Percentiles rank a stretch among this genome's conserved stretches.
Evolutionary conservation across 495 filamentous ascomycete genomes (phyloP).

Genomic region (Xylaria cubensis): DNA sequence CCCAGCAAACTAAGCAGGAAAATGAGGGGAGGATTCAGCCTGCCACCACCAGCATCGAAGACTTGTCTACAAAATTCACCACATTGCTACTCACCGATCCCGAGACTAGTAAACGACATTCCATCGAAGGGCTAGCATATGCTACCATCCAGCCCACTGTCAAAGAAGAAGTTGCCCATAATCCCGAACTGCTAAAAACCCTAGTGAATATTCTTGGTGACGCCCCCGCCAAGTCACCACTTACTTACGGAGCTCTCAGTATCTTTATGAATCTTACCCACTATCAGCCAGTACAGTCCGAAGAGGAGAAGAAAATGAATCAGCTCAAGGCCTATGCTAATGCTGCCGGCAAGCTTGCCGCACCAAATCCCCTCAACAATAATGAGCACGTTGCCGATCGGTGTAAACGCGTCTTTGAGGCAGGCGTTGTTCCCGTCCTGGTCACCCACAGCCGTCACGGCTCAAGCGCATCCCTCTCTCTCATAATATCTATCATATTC

Average conservation of each 20-base stretch:
- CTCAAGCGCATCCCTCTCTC: constrained; percentile 67
- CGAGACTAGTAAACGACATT: constrained; percentile 63
- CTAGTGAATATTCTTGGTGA: constrained; percentile 70
- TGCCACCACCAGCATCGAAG: constrained; percentile 65
- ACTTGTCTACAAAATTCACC: constrained; percentile 80
- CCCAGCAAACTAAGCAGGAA: constrained; percentile 49
- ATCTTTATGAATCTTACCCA: constrained; percentile 81
- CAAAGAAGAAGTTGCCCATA: constrained; percentile 77
- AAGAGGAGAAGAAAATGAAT: constrained; percentile 88
- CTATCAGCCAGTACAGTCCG: constrained; percentile 79
- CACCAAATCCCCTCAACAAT: constrained; percentile 72
- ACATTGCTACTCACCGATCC: constrained; percentile 70
- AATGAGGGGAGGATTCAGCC: constrained; percentile 50
- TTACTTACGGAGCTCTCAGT: constrained; percentile 84
- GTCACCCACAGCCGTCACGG: constrained; percentile 71
- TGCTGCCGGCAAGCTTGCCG: constrained; percentile 66
- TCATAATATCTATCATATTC: constrained; percentile 77
- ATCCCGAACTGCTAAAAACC: constrained; percentile 67
- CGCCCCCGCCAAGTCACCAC: constrained; percentile 66
- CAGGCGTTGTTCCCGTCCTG: constrained; percentile 75
- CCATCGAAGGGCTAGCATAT: constrained; percentile 93
- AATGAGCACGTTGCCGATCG: constrained; percentile 77
- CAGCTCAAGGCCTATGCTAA: constrained; percentile 95
- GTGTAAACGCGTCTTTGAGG: constrained; percentile 77
- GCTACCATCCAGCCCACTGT: constrained; percentile 80